Base-by-base conservation (phyloP, 352 stramenopile species). In the Globisporangium splendens region DNA sequence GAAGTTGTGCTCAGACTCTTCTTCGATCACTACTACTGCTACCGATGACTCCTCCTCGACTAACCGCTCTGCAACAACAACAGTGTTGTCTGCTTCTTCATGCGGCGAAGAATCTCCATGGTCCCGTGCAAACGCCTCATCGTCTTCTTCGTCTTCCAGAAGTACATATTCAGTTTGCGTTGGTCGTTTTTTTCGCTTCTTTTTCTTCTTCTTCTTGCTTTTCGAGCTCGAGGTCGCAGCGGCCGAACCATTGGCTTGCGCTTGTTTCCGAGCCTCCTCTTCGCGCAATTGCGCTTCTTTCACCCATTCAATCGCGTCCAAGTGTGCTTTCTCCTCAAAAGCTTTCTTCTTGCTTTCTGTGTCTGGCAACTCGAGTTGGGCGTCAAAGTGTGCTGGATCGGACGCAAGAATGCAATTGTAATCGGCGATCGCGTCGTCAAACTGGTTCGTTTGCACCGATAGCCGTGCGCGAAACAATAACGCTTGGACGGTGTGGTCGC, bases 201-300 rank as follows among this genome's bases (percentile, higher is more conserved):
- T 71, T 54, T 89, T 89, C 65, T 88, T 91, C 56, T 81, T 87
- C 56, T 89, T 91, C 49, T 59, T 81, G 58, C 87, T 86, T 24
- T 70, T 81, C 14, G 56, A 31, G 24, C 24, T 31, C 24, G 5
- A 31, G 24, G 24, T 6, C 5, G 24, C 24, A 31, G 24, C 24
- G 5, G 2, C 24, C 24, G 24, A 31, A 5, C 24, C 24, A 31
- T 31, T 31, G 24, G 2, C 24, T 31, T 31, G 49, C 12, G 53
- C 48, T 3, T 51, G 57, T 31, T 65, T 70, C 60, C 54, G 58
- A 41, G 46, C 4, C 4, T 54, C 50, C 46, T 64, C 61, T 57
- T 63, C 42, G 8, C 54, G 31, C 24, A 42, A 31, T n/a, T 56
- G 50, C 31, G 75, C 70, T 14, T 82, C 71, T 56, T 82, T 65